Base-by-base conservation (phyloP, 2,329 filamentous ascomycete genomes). In the Aureobasidium subglaciale region DNA sequence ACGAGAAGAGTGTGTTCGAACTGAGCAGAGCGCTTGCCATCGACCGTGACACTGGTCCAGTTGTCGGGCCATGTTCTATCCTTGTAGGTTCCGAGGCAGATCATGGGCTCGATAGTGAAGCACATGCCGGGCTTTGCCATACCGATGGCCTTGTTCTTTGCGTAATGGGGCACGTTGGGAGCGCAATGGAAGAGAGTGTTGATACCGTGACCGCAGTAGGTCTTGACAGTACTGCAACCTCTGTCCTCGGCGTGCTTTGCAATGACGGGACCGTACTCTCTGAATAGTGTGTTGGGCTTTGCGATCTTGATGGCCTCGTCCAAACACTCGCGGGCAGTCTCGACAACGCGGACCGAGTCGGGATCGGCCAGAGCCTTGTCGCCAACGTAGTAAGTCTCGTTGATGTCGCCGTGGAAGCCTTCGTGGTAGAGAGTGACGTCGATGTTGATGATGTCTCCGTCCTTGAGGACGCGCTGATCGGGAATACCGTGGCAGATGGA, bases 81-180 rank as follows among this genome's bases (percentile, higher is more conserved):
- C 60, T 84, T 84, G 72, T 96, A 88, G 59, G 88, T 91, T 57
- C 93, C 93, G 55, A 96, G 72, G 37, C 90, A 90, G 68, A 99
- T 91, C 93, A 99, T 99, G 15, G 93, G 93, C 75, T 99, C 93
- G 59, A 99, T 99, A 0, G 93, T 99, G 67, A 99, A 99, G 61
- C 90, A 96, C 90, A 97, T 96, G 54, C 93, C 93, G 0, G 89
- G 86, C 75, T 96, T 96, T 58, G 91, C 93, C 64, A 88, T 84
- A 46, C 93, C 93, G 1, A 96, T 87, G 0, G 92, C 90, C 81
- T 97, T 99, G 75, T 97, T 99, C 79, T 96, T 97, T 57, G 86
- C 92, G 67, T 99, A 99, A 72, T 99, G 93, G 5, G 93, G 93
- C 52, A 99, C 86, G 68, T 95, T 97, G 1, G 93, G 93, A 25